Percentiles rank a stretch among this genome's conserved stretches.
phyloP scores from a whole-genome alignment of 2,329 filamentous ascomycete genomes.

The Nemania sp. region DNA sequence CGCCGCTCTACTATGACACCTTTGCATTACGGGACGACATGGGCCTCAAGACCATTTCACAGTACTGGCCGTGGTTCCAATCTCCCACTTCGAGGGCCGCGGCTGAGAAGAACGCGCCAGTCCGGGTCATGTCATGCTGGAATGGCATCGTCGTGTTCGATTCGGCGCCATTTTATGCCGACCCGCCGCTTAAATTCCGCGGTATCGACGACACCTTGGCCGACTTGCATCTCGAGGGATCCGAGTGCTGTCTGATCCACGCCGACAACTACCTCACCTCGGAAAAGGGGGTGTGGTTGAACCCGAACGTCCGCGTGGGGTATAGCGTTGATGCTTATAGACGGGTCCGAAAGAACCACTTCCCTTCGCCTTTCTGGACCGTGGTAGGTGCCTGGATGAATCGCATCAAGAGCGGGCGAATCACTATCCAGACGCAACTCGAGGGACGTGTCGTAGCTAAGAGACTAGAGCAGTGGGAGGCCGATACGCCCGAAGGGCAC shows the following conservation, averaged over 20 bases:
- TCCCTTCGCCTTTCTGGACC: slow-evolving; percentile 50
- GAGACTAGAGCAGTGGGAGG: slow-evolving; percentile 49
- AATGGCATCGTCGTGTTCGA: slow-evolving; percentile 62
- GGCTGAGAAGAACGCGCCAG: slow-evolving; percentile 53
- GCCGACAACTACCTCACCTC: slow-evolving; percentile 56
- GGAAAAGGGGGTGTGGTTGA: slow-evolving; percentile 56
- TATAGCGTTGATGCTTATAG: slow-evolving; percentile 51
- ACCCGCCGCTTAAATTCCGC: slow-evolving; percentile 59
- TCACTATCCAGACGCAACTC: slow-evolving; percentile 44
- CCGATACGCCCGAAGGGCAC: slow-evolving; percentile 41
- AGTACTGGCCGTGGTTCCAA: slow-evolving; percentile 65
- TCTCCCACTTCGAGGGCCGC: slow-evolving; percentile 48
- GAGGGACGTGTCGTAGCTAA: slow-evolving; percentile 45
- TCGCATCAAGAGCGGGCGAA: slow-evolving; percentile 39
- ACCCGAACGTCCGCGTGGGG: slow-evolving; percentile 58
- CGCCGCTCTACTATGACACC: slow-evolving; percentile 63
- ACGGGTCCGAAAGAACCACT: slow-evolving; percentile 43
- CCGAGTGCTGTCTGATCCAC: slow-evolving; percentile 66
- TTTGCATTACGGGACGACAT: slow-evolving; percentile 62
- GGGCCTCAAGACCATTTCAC: slow-evolving; percentile 56
- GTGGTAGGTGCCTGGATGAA: slow-evolving; percentile 47
- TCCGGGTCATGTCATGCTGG: slow-evolving; percentile 69
- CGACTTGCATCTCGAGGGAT: slow-evolving; percentile 59
- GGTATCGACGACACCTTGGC: slow-evolving; percentile 63
- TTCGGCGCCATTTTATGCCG: slow-evolving; percentile 52